Evolutionary conservation across 768 basidiomycete species (phyloP), one percentile per base, ranked within the genome.

Genomic region (Pleurotus pulmonarius): DNA sequence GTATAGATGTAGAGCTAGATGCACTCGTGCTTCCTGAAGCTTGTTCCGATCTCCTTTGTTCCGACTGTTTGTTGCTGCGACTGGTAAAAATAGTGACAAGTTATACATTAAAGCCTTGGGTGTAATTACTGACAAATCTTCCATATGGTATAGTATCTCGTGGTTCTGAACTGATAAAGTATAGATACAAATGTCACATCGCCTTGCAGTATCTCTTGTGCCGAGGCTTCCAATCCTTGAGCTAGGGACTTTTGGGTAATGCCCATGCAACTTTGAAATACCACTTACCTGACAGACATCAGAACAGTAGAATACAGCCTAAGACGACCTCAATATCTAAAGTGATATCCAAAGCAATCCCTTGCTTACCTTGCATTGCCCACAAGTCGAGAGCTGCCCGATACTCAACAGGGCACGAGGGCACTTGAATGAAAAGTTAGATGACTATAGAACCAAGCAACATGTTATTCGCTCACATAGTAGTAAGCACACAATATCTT

Each of bases 351-450:
- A 46, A 16, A 9, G 9, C 3, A 15, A 12, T 16, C 8, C 38
- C n/a, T 18, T 26, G 18, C 59, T 37, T 56, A 67, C 69, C 60
- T 68, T 65, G 60, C 69, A 73, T 41, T 59, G 25, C 8, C 56
- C 46, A 56, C 72, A 73, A 40, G 59, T 56, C 11, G 39, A 57
- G n/a, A 73, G 46, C 29, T 68, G 48, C 25, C 55, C 25, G 3
- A 56, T 26, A 5, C 47, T 59, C 40, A 59, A 60, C 38, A 56
- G 47, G 40, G 59, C 46, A 3, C 59, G 56, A 16, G 66, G 63
- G 56, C 71, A 71, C 72, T 70, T 18, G 6, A 24, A 16, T 48
- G 5, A 48, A 20, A n/a, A n/a, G 47, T 48, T 34, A 24, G 47
- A 26, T 16, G 24, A 48, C n/a, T 9, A 4, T 2, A 44, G 3